These are phyloP conservation scores for Penicillium janthinellum DNA, from an alignment of 2,329 filamentous ascomycete genomes.

Conservation along the genomic window DNA sequence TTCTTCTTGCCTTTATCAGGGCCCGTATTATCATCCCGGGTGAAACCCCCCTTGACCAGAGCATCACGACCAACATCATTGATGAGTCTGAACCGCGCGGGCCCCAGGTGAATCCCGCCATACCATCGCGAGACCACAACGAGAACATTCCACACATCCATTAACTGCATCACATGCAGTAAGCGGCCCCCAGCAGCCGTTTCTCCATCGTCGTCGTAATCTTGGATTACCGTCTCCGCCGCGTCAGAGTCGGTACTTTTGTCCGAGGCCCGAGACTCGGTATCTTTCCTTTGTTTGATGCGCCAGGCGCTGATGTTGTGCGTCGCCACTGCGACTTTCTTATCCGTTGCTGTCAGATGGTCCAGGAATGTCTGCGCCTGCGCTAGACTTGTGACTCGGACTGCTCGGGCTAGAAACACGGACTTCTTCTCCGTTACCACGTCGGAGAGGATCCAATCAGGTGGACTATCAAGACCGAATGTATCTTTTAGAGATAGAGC, in stretches of 20 bases:
- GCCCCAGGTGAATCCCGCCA: slow-evolving; percentile 84
- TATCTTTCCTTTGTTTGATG: slow-evolving; percentile 56
- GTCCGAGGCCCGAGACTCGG: neutral
- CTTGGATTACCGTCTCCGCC: slow-evolving; percentile 67
- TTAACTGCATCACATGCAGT: slow-evolving; percentile 88
- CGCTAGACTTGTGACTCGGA: slow-evolving; percentile 66
- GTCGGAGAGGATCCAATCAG: slow-evolving; percentile 73
- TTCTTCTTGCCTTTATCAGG: slow-evolving; percentile 60
- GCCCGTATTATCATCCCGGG: slow-evolving; percentile 50
- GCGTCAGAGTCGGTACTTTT: slow-evolving; percentile 40
- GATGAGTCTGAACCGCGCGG: slow-evolving; percentile 86
- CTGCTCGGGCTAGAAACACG: slow-evolving; percentile 79
- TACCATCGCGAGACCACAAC: slow-evolving; percentile 96
- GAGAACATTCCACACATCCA: slow-evolving; percentile 90
- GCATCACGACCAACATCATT: slow-evolving; percentile 84
- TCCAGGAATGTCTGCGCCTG: slow-evolving; percentile 72
- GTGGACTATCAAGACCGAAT: slow-evolving; percentile 43
- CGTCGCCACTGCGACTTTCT: slow-evolving; percentile 79
- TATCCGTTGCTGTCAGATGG: slow-evolving; percentile 78
- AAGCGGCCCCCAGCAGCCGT: slow-evolving; percentile 84
- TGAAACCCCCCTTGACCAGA: slow-evolving; percentile 74
- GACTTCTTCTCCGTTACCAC: slow-evolving; percentile 80
- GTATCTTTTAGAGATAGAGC: slow-evolving; percentile 32
- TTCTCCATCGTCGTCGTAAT: slow-evolving; percentile 96
- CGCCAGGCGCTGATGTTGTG: slow-evolving; percentile 97